Evolutionary conservation across 2,329 filamentous ascomycete genomes (phyloP).

Genomic region (Pseudocercospora musae): DNA sequence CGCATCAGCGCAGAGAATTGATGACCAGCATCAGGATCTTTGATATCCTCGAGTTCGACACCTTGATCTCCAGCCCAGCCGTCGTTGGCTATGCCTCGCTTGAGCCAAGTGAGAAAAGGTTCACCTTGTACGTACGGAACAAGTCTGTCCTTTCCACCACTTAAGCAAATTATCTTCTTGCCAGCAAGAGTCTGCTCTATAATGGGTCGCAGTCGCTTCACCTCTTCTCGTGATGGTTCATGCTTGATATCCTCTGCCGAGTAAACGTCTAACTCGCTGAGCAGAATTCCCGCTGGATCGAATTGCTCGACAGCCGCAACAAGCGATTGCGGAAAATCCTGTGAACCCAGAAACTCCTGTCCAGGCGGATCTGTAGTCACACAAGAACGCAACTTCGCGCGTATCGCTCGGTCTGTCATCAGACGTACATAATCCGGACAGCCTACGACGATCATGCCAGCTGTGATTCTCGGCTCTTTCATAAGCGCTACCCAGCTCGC

Average conservation of each 20-base stretch:
- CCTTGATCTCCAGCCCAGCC: slow-evolving; percentile 55
- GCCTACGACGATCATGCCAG: slow-evolving; percentile 76
- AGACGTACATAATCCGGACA: slow-evolving; percentile 84
- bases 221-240: slow-evolving; percentile 42
- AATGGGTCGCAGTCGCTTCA: slow-evolving; percentile 41
- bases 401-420: slow-evolving; percentile 72
- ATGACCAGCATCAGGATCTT: slow-evolving; percentile 69
- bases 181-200: slow-evolving; percentile 42
- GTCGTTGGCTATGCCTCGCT: slow-evolving; percentile 44
- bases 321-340: slow-evolving; percentile 70
- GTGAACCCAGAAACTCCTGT: slow-evolving; percentile 67
- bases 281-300: slow-evolving; percentile 74
- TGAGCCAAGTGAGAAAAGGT: slow-evolving; percentile 62
- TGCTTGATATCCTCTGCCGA: slow-evolving; percentile 32
- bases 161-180: slow-evolving; percentile 64
- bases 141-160: slow-evolving; percentile 65
- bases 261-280: slow-evolving; percentile 42
- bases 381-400: slow-evolving; percentile 60
- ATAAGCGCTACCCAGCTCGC: slow-evolving; percentile 80
- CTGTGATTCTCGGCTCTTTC: slow-evolving; percentile 72
- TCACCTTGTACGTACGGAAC: slow-evolving; percentile 64
- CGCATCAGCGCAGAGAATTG: slow-evolving; percentile 67
- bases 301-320: slow-evolving; percentile 59
- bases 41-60: slow-evolving; percentile 60
- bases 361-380: slow-evolving; percentile 52